Evolutionary conservation across 768 basidiomycete species (phyloP).

Genomic region (Filobasidium floriforme): DNA sequence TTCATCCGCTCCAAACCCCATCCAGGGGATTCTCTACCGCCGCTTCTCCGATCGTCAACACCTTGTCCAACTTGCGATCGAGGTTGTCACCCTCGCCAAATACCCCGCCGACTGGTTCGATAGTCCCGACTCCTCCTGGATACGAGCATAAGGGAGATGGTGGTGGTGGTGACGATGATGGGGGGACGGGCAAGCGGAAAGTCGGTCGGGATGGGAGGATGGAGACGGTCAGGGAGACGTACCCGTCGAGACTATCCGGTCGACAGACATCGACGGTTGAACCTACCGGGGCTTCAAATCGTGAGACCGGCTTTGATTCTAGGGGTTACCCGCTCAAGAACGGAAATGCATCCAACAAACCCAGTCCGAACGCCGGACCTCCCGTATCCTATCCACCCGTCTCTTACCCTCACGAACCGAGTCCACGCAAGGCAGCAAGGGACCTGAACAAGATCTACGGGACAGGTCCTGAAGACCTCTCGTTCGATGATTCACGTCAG

Average conservation of each 20-base stretch:
- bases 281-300: not conserved
- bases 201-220: constrained; percentile 4
- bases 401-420: not conserved
- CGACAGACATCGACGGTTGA: not conserved
- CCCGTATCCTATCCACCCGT: not conserved
- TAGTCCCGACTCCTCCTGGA: constrained; percentile 11
- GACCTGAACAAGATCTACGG: too few relatives aligned
- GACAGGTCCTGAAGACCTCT: too few relatives aligned
- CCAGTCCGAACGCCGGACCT: not conserved
- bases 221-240: constrained; percentile 10
- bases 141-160: constrained; percentile 12
- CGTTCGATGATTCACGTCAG: too few relatives aligned
- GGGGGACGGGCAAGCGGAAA: constrained; percentile 20
- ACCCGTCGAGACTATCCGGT: constrained; percentile 20
- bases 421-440: too few relatives aligned
- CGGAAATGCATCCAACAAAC: not conserved
- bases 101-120: not conserved
- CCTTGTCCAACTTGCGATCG: not conserved
- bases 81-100: too few relatives aligned
- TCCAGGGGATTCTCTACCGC: too few relatives aligned
- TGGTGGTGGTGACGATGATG: constrained; percentile 23
- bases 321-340: constrained; percentile 13
- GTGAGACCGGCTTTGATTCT: constrained; percentile 16
- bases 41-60: too few relatives aligned
- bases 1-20: too few relatives aligned